Evolutionary conservation across 2,329 filamentous ascomycete species (phyloP).

Genomic region (Fusarium mangiferae): DNA sequence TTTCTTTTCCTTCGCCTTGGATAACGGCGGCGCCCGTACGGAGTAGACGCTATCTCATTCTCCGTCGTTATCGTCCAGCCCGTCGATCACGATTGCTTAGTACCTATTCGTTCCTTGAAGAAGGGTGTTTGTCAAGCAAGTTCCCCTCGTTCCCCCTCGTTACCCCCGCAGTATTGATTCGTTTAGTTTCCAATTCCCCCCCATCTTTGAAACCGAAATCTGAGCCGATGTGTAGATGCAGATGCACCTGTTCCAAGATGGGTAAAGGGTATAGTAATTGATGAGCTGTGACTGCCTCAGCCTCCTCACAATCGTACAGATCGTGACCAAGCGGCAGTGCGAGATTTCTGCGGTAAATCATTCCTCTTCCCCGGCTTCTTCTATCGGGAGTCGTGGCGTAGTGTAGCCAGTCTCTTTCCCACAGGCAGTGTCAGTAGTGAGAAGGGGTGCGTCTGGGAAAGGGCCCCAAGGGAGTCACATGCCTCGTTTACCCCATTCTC

Average conservation of each 20-base stretch:
- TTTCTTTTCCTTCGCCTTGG: neutral
- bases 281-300: slow-evolving; percentile 1
- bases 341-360: neutral
- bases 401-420: neutral
- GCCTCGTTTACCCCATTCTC: neutral
- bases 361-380: neutral
- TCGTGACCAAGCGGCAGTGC: neutral
- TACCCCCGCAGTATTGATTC: slow-evolving; percentile 20
- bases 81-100: slow-evolving; percentile 7
- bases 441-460: slow-evolving; percentile 27
- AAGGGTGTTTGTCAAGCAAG: neutral
- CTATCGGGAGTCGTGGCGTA: neutral
- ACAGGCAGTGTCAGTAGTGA: neutral
- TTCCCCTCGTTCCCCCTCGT: slow-evolving; percentile 1
- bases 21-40: slow-evolving; percentile 22
- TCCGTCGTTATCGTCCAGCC: neutral
- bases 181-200: neutral
- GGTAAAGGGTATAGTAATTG: neutral
- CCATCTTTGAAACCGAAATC: neutral
- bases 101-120: neutral
- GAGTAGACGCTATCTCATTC: neutral
- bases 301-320: slow-evolving; percentile 5
- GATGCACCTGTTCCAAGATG: neutral
- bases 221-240: slow-evolving; percentile 20
- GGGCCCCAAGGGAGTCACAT: slow-evolving; percentile 31